Percentiles rank a stretch among this genome's conserved stretches.
Evolutionary conservation across 768 basidiomycete species (phyloP).

Genomic region (Lyophyllum atratum): DNA sequence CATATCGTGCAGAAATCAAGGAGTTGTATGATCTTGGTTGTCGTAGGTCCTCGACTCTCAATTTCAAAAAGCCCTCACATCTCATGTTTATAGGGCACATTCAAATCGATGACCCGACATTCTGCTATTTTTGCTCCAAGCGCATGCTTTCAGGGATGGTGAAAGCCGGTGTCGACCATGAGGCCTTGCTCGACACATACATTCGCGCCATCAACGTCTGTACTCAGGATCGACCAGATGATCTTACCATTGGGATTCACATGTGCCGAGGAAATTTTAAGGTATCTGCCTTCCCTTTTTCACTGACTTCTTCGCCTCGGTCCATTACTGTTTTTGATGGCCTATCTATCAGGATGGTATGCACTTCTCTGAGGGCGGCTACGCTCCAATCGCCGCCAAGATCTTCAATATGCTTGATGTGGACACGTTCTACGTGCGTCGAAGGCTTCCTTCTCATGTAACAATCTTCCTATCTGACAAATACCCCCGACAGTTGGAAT

Average conservation of each 20-base stretch:
- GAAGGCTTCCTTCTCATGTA: background rate
- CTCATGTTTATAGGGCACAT: conserved; percentile 41
- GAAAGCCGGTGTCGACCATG: conserved; percentile 59
- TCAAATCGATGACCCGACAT: conserved; percentile 55
- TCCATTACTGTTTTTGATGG: background rate
- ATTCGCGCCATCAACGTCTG: conserved; percentile 64
- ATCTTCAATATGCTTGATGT: conserved; percentile 62
- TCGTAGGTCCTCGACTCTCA: conserved; percentile 33
- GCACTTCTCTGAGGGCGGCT: conserved; percentile 64
- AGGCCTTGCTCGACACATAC: conserved; percentile 67
- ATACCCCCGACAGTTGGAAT: conserved; percentile 51
- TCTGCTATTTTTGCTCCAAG: conserved; percentile 70
- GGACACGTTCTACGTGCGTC: conserved; percentile 51
- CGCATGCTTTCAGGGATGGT: conserved; percentile 54
- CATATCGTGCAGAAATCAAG: conserved; percentile 49
- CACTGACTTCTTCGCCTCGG: conserved; percentile 31
- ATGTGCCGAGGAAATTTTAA: conserved; percentile 60
- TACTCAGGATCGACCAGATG: conserved; percentile 51
- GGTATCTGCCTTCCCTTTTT: conserved; percentile 28
- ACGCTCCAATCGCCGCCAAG: conserved; percentile 53
- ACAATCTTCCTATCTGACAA: conserved; percentile 1
- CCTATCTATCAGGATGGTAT: conserved; percentile 32
- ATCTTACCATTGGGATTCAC: conserved; percentile 58
- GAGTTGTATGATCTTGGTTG: conserved; percentile 51
- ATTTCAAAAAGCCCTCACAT: conserved; percentile 11